These are phyloP conservation scores for Mycoemilia scoparia DNA, from an alignment of 192 early-diverging fungal genomes.

Conservation along the genomic window DNA sequence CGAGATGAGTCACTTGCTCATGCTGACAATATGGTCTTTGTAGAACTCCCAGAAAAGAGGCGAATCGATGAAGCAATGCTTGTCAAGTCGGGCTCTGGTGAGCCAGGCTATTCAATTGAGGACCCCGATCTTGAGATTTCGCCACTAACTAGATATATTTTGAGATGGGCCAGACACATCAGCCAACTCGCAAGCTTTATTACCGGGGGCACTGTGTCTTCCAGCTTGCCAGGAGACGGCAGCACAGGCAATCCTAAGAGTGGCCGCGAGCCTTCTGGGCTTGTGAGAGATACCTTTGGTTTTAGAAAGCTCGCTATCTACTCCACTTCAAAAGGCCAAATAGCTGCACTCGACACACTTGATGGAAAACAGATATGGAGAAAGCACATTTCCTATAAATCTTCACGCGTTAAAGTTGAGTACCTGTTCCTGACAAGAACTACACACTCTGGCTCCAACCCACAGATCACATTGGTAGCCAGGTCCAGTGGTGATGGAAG, in stretches of 20 bases:
- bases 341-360: conserved; percentile 67
- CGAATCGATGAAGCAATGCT: too few relatives aligned
- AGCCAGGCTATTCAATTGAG: conserved; percentile 14
- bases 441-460: conserved; percentile 12
- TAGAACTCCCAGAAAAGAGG: conserved; percentile 57
- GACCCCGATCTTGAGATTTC: conserved; percentile 33
- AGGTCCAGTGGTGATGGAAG: conserved; percentile 4
- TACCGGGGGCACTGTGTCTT: conserved; percentile 13
- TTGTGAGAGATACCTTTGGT: conserved; percentile 35
- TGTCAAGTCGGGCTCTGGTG: conserved; percentile 34
- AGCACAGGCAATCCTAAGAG: conserved; percentile 1
- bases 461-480: conserved; percentile 17
- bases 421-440: conserved; percentile 12
- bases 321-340: conserved; percentile 53
- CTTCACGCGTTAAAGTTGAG: conserved; percentile 7
- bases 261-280: conserved; percentile 2
- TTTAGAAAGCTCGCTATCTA: conserved; percentile 80
- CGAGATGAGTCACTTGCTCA: conserved; percentile 73
- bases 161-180: conserved; percentile 28
- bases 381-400: conserved; percentile 18
- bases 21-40: conserved; percentile 43
- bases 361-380: conserved; percentile 68
- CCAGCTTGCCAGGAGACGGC: conserved; percentile 4
- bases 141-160: conserved; percentile 44
- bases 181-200: conserved; percentile 25